Percentiles rank a stretch among this genome's conserved stretches.
Evolutionary conservation across 2,329 filamentous ascomycete species (phyloP).

Genomic region (Lachnellula subtilissima): DNA sequence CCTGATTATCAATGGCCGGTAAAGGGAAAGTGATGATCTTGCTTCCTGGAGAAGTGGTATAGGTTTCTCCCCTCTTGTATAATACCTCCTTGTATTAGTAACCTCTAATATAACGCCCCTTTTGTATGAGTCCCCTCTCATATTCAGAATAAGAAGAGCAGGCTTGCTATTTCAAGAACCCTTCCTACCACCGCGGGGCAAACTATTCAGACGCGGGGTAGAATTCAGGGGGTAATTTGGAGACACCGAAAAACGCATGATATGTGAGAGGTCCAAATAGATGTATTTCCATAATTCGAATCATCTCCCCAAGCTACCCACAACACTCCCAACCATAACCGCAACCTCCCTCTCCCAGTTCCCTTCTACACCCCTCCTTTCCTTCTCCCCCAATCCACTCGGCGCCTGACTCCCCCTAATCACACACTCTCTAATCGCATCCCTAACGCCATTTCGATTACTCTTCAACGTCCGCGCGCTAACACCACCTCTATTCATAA

Average conservation of each 20-base stretch:
- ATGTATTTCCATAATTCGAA: not conserved
- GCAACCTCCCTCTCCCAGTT: slow-evolving; percentile 88
- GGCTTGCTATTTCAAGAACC: no score
- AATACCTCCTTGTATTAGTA: no score
- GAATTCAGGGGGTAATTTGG: no score
- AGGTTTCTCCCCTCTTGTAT: no score
- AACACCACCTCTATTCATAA: slow-evolving; percentile 75
- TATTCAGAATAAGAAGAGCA: no score
- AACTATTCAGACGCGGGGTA: no score
- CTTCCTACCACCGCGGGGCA: no score
- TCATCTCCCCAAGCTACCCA: slow-evolving; percentile 37
- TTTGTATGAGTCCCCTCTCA: no score
- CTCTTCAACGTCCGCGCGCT: slow-evolving; percentile 74
- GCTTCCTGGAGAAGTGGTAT: not conserved
- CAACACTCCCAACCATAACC: slow-evolving; percentile 86
- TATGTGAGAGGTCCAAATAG: not conserved
- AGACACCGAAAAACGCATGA: no score
- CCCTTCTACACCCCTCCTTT: slow-evolving; percentile 38
- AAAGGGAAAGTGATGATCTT: not conserved
- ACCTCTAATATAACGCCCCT: no score
- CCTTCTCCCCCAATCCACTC: slow-evolving; percentile 56
- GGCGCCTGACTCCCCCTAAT: slow-evolving; percentile 69
- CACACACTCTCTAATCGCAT: slow-evolving; percentile 79
- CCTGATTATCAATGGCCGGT: not conserved
- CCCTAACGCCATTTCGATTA: slow-evolving; percentile 69